These are phyloP conservation scores for Talaromyces islandicus DNA, from an alignment of 2,329 filamentous ascomycete genomes.

Conservation along the genomic window DNA sequence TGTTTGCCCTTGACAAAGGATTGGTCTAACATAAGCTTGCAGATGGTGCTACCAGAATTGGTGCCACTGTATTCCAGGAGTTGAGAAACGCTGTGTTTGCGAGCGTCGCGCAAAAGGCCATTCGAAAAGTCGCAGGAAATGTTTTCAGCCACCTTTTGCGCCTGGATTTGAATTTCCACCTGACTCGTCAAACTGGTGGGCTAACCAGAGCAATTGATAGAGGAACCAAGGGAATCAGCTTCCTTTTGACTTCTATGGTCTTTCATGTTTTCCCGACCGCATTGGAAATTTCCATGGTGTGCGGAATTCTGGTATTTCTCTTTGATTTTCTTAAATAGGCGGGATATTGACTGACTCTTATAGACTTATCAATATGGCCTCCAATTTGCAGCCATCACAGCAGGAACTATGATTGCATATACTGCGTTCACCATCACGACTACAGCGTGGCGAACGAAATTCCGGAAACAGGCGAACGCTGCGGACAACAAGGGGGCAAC, in stretches of 20 bases:
- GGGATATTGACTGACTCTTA: neutral
- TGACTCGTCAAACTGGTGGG: constrained; percentile 90
- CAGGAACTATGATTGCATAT: constrained; percentile 85
- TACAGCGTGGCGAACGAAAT: constrained; percentile 95
- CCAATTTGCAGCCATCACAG: constrained; percentile 87
- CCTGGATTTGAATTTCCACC: constrained; percentile 88
- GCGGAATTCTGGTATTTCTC: constrained; percentile 67
- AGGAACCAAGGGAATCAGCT: constrained; percentile 97
- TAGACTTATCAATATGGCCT: constrained; percentile 88
- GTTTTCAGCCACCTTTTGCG: constrained; percentile 87
- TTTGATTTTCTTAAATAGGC: neutral
- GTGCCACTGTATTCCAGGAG: constrained; percentile 86
- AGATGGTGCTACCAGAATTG: constrained; percentile 81
- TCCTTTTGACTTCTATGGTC: constrained; percentile 94
- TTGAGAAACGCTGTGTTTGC: constrained; percentile 94
- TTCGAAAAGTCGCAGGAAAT: constrained; percentile 80
- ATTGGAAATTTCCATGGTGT: constrained; percentile 90
- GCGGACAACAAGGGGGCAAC: constrained; percentile 95
- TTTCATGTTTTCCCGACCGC: constrained; percentile 94
- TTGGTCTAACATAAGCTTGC: constrained; percentile 13
- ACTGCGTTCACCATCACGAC: constrained; percentile 96
- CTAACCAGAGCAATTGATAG: constrained; percentile 90
- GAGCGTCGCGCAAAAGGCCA: constrained; percentile 93
- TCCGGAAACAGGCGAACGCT: constrained; percentile 88
- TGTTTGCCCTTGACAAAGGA: neutral